Evolutionary conservation across 108 stramenopile species (phyloP).

Genomic region (Mediolabrus comicus): DNA sequence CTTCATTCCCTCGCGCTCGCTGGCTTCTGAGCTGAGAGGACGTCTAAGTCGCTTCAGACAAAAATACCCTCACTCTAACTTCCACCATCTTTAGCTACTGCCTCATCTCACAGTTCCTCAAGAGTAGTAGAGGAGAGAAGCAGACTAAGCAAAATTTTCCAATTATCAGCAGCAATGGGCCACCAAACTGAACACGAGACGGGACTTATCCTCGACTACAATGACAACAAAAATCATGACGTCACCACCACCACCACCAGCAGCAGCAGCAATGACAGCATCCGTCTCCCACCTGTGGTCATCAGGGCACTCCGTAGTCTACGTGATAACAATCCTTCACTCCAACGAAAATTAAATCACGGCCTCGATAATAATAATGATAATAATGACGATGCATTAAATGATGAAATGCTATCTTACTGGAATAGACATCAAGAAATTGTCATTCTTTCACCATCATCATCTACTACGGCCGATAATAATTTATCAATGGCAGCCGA

Average conservation of each 20-base stretch:
- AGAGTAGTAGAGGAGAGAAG: no score
- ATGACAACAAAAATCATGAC: no score
- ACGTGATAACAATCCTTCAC: not conserved
- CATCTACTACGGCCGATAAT: no score
- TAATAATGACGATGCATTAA: no score
- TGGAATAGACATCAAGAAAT: not conserved
- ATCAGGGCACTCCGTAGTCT: not conserved
- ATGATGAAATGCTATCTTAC: not conserved
- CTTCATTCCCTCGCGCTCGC: no score
- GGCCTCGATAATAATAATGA: not conserved
- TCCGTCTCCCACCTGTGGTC: not conserved
- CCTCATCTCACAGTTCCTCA: no score
- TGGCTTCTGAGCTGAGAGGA: no score
- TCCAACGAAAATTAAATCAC: not conserved
- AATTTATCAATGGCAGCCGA: not conserved
- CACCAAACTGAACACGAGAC: not conserved
- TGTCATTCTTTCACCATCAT: not conserved
- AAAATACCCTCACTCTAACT: no score
- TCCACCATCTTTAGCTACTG: no score
- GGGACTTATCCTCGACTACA: not conserved
- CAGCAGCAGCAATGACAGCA: not conserved
- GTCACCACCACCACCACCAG: not conserved
- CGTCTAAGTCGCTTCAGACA: no score
- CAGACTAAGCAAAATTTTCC: no score
- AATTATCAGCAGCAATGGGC: no score